A percentile compares a stretch with the other conserved stretches of the same genome.
phyloP scores from a whole-genome alignment of 2,329 filamentous ascomycete genomes.

The Aspergillus calidoustus region DNA sequence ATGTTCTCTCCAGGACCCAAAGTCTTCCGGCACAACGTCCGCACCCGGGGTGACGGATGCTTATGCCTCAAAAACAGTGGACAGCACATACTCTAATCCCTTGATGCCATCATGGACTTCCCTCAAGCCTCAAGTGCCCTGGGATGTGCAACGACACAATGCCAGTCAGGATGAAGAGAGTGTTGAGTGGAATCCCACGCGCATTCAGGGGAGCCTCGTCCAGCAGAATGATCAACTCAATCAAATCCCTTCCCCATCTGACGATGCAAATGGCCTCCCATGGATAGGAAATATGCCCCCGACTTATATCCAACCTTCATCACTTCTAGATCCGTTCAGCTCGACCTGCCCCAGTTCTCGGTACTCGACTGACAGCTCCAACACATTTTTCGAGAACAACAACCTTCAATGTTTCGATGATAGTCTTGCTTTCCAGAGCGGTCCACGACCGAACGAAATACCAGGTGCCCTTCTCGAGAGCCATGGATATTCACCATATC shows the following conservation, averaged over 20 bases:
- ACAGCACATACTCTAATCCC: not conserved
- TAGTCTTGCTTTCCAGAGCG: not conserved
- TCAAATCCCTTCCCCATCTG: not conserved
- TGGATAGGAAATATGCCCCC: not conserved
- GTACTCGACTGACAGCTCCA: not conserved
- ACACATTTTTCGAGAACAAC: not conserved
- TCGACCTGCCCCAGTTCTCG: not conserved
- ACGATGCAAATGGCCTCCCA: slow-evolving; percentile 11
- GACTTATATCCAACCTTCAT: slow-evolving; percentile 7
- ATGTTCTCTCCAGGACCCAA: slow-evolving; percentile 6
- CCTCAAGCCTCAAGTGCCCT: slow-evolving; percentile 4
- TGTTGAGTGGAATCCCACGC: slow-evolving; percentile 8
- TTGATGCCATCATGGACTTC: slow-evolving; percentile 17
- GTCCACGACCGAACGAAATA: slow-evolving; percentile 3
- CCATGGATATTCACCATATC: not conserved
- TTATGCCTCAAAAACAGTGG: slow-evolving; percentile 2
- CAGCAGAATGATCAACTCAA: slow-evolving; percentile 6
- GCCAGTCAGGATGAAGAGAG: not conserved
- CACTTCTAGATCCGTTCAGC: slow-evolving; percentile 5
- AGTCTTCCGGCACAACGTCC: slow-evolving; percentile 10
- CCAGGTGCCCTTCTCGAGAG: not conserved
- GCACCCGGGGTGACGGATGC: slow-evolving; percentile 1
- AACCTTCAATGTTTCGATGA: not conserved
- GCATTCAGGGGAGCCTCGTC: not conserved
- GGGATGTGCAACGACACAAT: slow-evolving; percentile 10